Base-by-base conservation (phyloP, 257 asterid genomes). In the Petunia axillaris region DNA sequence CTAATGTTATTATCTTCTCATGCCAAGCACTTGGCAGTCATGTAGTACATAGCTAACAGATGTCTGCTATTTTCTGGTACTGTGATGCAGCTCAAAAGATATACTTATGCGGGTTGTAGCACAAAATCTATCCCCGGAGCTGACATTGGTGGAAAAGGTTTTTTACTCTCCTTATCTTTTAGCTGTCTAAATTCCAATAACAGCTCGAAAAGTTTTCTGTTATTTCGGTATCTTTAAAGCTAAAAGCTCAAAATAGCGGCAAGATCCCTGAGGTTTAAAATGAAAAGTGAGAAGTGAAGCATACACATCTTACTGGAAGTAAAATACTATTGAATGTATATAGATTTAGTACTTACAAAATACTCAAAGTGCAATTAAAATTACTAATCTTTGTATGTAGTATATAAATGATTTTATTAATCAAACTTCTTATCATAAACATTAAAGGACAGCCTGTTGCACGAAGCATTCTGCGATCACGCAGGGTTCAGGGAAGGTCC, bases 131-230 rank as follows among this genome's bases (percentile, higher is more conserved):
- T 88, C 99, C 52, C 98, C 98, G 52, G 96, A 92, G 86, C 85
- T 90, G 91, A 95, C 98, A 79, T 87, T 84, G 71, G 95, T 92
- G 82, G 98, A 95, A 85, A 95, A 95, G 99, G 99, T 95, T 78
- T 60, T 63, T 16, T 71, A 46, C 46, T 71, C 77, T 46, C 43
- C 60, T 71, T 37, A 71, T 48, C 40, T 48, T 25, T 16, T 70
- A 16, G 76, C 76, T 10, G 15, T 70, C 77, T 71, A 40, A 41
- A 41, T 66, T 66, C 54, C 54, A 64, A 64, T 64, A 48, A 39
- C 43, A 48, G 77, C 48, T 71, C 60, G 41, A 48, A 66, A 71
- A 9, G 35, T 71, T 35, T 70, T 71, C 40, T 5, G 25, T 10
- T 15, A 71, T 11, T 25, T 13, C 8, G n/a, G 11, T 37, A 2